Evolutionary conservation across 2,329 filamentous ascomycete genomes (phyloP).

Genomic region (Stachybotrys echinatus): DNA sequence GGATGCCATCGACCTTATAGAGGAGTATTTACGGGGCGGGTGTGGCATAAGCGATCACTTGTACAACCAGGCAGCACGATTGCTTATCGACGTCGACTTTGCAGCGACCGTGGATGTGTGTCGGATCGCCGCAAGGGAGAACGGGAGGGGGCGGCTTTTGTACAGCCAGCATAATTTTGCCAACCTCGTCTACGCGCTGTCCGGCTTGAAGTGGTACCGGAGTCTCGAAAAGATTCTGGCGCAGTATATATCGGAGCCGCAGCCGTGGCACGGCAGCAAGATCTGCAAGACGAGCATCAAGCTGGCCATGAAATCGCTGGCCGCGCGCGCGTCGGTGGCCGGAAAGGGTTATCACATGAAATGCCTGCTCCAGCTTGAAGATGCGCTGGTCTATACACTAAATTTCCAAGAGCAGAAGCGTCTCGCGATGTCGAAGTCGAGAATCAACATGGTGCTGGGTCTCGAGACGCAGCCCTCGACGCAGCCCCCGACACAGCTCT

Average conservation of each 20-base stretch:
- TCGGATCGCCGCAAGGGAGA: conserved; percentile 27
- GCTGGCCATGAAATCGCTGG: conserved; percentile 27
- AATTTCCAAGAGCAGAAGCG: conserved; percentile 12
- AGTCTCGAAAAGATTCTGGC: conserved; percentile 23
- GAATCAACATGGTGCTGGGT: too few species aligned
- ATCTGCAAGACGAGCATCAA: conserved; percentile 32
- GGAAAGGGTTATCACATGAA: neutral
- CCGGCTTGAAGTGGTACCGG: conserved; percentile 22
- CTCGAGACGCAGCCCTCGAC: too few species aligned
- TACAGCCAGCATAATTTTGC: conserved; percentile 33
- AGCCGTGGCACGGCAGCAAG: conserved; percentile 30
- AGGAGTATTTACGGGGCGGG: conserved; percentile 18
- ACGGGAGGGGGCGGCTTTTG: conserved; percentile 27
- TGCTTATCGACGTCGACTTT: conserved; percentile 21
- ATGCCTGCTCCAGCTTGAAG: conserved; percentile 12
- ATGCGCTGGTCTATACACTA: conserved; percentile 14
- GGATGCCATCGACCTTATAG: conserved; percentile 17
- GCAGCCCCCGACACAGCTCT: too few species aligned
- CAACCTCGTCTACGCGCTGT: conserved; percentile 28
- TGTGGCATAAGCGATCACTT: conserved; percentile 26
- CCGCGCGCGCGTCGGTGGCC: conserved; percentile 14
- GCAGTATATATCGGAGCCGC: conserved; percentile 21
- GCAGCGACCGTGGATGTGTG: conserved; percentile 23
- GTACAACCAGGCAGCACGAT: conserved; percentile 28
- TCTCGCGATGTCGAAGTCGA: too few species aligned